A percentile compares a stretch with the other conserved stretches of the same genome.
Conservation (phyloP, 306 rosid genomes). For the Coriaria nepalensis region DNA sequence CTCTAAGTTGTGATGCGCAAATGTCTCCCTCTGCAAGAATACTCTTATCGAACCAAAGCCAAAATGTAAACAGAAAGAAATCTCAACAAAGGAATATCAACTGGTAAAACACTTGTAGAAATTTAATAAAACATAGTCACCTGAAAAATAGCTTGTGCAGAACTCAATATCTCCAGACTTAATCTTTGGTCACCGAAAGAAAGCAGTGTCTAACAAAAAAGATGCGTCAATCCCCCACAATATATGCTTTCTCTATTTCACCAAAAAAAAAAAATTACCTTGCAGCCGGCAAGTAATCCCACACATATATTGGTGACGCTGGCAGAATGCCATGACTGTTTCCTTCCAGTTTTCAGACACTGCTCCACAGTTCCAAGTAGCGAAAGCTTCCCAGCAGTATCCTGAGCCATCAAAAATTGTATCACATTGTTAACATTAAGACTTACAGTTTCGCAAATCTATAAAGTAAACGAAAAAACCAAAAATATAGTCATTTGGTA, state of each 20-base stretch:
- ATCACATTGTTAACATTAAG: constrained; percentile 19
- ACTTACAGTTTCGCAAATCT: constrained; percentile 7
- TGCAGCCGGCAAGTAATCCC: constrained; percentile 83
- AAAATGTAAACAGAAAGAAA: constrained; percentile 4
- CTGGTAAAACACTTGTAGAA: not conserved
- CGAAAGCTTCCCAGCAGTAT: constrained; percentile 71
- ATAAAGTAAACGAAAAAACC: constrained; percentile 2
- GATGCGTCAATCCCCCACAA: constrained; percentile 15
- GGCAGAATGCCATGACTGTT: constrained; percentile 72
- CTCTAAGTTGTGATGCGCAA: constrained; percentile 80
- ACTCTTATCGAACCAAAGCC: constrained; percentile 37
- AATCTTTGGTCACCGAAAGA: constrained; percentile 53
- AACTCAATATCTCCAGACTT: constrained; percentile 61
- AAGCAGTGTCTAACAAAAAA: constrained; percentile 52
- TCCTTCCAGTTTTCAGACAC: constrained; percentile 87
- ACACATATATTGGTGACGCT: constrained; percentile 85
- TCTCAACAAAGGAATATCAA: constrained; percentile 4
- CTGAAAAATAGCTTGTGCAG: constrained; percentile 77
- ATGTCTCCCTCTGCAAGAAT: constrained; percentile 87
- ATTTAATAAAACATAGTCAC: constrained; percentile 21
- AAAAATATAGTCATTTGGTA: not conserved
- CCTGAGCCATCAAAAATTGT: constrained; percentile 38
- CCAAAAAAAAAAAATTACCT: constrained; percentile 32
- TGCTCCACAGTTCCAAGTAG: constrained; percentile 82
- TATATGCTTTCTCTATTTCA: not conserved